Percentiles rank a stretch among this genome's conserved stretches.
phyloP scores from a whole-genome alignment of 2,329 filamentous ascomycete genomes.

The Dactylellina haptotyla region DNA sequence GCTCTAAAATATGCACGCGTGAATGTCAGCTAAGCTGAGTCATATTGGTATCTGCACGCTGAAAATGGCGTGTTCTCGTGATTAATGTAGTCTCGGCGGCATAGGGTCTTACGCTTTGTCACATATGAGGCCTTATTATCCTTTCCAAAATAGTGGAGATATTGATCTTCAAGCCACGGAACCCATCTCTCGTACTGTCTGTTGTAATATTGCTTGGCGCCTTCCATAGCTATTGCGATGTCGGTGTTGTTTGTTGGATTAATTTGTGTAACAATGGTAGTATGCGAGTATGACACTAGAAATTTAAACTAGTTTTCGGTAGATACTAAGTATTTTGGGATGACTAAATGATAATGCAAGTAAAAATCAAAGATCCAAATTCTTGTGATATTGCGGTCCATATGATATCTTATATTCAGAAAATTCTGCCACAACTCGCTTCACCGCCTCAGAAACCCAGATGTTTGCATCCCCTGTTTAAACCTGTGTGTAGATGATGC shows the following conservation, averaged over 20 bases:
- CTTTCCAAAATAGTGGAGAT: slow-evolving; percentile 77
- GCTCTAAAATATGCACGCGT: slow-evolving; percentile 67
- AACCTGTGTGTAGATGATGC: slow-evolving; percentile 49
- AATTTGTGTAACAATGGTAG: slow-evolving; percentile 1
- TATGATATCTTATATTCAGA: too few species aligned
- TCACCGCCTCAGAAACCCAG: too few species aligned
- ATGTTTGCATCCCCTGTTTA: not conserved
- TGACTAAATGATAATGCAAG: not conserved
- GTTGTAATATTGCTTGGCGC: slow-evolving; percentile 73
- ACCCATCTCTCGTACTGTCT: slow-evolving; percentile 78
- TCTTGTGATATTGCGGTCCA: too few species aligned
- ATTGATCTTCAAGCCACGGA: slow-evolving; percentile 79
- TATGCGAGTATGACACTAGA: not conserved
- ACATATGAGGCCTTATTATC: slow-evolving; percentile 80
- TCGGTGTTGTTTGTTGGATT: not conserved
- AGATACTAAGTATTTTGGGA: not conserved
- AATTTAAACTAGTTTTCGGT: not conserved
- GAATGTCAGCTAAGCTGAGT: slow-evolving; percentile 23
- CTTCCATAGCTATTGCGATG: slow-evolving; percentile 64
- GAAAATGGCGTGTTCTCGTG: not conserved
- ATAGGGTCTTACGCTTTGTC: slow-evolving; percentile 73
- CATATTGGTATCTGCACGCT: not conserved
- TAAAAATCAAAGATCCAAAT: too few species aligned
- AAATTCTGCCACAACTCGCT: too few species aligned
- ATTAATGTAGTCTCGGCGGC: too few species aligned